Conservation (phyloP, 352 stramenopile genomes). For the Thraustochytrium striatum region DNA sequence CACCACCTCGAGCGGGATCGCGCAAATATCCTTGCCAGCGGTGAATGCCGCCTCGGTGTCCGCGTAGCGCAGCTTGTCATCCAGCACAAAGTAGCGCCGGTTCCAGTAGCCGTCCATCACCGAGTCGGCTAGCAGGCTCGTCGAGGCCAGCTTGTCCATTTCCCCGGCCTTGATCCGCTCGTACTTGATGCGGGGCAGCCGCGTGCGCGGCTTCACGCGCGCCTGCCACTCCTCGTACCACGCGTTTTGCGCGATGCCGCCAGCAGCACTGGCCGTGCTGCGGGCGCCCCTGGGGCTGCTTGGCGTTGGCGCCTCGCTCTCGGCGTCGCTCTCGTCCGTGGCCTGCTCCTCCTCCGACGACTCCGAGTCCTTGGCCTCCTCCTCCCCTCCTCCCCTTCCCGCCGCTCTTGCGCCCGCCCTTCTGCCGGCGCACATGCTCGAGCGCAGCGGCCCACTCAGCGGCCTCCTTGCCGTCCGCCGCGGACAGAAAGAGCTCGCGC, state of each 20-base stretch:
- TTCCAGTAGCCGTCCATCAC: neutral
- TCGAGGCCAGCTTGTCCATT: neutral
- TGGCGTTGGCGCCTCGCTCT: neutral
- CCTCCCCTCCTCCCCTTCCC: neutral
- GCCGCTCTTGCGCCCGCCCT: neutral
- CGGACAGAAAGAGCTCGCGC: slow-evolving; percentile 4
- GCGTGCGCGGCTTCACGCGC: slow-evolving; percentile 1
- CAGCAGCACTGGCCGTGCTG: neutral
- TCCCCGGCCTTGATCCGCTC: slow-evolving; percentile 4
- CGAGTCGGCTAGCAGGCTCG: neutral
- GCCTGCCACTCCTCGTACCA: slow-evolving; percentile 8
- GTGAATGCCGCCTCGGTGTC: neutral
- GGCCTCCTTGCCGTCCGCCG: neutral
- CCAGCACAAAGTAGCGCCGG: neutral
- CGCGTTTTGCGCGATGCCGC: neutral
- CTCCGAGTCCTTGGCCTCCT: neutral
- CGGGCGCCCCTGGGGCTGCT: no score
- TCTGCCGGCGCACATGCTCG: neutral
- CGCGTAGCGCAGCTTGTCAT: neutral
- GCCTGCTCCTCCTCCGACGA: neutral
- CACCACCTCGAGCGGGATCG: neutral
- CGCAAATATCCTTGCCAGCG: neutral
- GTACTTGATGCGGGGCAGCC: slow-evolving; percentile 12
- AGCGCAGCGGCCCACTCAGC: neutral
- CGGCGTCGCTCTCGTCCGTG: neutral